Evolutionary conservation across 306 rosid species (phyloP), one percentile per base, ranked within the genome.

Genomic region (Geum urbanum): DNA sequence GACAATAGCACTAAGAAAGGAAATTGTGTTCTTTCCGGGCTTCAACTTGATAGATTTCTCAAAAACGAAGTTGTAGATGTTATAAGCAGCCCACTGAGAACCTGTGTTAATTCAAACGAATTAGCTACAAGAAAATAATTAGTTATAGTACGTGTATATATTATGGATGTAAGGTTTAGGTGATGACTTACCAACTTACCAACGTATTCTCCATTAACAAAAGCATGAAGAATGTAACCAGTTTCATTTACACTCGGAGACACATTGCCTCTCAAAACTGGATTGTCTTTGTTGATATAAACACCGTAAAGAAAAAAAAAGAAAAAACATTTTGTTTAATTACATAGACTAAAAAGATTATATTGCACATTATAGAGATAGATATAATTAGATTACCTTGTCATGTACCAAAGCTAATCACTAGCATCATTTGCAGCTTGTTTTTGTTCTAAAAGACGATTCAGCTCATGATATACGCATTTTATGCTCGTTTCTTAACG

Each of bases 361-460:
- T n/a, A n/a, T n/a, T n/a, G n/a, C n/a, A n/a, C n/a, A n/a, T n/a
- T n/a, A n/a, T n/a, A n/a, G n/a, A n/a, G n/a, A n/a, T n/a, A n/a
- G 37, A 32, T 32, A 32, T 32, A 32, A 32, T 54, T 54, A 54
- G 20, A 70, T 69, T 81, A 85, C 92, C 78, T 83, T 19, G 85
- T 85, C 57, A 83, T 83, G 80, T 88, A 83, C 94, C 89, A 87
- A 47, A 84, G 79, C 67, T 80, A 84, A 65, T 87, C 92, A 68
- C 81, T 79, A 11, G 63, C 73, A 71, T 85, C 92, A 46, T 65
- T 67, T 4, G 82, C 55, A 47, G n/a, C 80, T 0, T 57, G 76
- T 48, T 83, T 88, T 68, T 88, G 87, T 70, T 88, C 94, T 39
- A 83, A 0, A 2, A 83, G 77, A 63, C 2, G 2, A 16, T 78